Evolutionary conservation across 495 filamentous ascomycete species (phyloP).

Genomic region (Achaetomiella virescens): DNA sequence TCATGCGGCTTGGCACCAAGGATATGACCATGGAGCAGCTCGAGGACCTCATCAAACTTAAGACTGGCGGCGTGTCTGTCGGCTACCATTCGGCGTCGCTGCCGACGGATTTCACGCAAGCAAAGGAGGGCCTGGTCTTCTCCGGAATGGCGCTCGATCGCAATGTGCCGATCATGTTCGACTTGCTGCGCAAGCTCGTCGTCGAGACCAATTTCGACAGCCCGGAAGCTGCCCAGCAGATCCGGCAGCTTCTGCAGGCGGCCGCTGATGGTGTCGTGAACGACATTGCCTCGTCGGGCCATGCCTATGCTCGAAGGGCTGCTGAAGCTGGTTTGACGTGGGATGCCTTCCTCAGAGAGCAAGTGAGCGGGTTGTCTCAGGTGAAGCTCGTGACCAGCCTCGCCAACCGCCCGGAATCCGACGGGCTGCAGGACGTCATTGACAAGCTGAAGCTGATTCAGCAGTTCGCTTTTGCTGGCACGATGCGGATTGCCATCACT

Average conservation of each 20-base stretch:
- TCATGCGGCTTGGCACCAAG: constrained; percentile 87
- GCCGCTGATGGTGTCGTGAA: constrained; percentile 88
- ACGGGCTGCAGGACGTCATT: constrained; percentile 68
- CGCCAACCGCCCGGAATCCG: constrained; percentile 47
- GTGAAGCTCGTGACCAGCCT: constrained; percentile 71
- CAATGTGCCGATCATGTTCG: constrained; percentile 86
- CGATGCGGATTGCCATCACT: constrained; percentile 75
- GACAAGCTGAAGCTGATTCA: constrained; percentile 85
- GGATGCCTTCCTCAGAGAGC: constrained; percentile 64
- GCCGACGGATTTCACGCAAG: constrained; percentile 60
- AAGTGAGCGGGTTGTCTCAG: constrained; percentile 79
- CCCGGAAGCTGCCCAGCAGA: constrained; percentile 69
- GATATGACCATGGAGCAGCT: constrained; percentile 86
- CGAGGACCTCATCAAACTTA: constrained; percentile 90
- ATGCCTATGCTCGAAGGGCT: constrained; percentile 73
- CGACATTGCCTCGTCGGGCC: constrained; percentile 78
- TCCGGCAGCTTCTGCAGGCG: constrained; percentile 76
- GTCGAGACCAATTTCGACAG: constrained; percentile 84
- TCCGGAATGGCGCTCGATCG: constrained; percentile 80
- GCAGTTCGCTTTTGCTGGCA: constrained; percentile 58
- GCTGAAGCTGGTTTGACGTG: constrained; percentile 73
- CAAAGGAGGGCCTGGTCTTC: constrained; percentile 74
- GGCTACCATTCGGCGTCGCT: constrained; percentile 71
- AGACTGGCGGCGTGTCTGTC: constrained; percentile 85
- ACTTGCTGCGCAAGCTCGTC: constrained; percentile 71